These are phyloP conservation scores for Fremontodendron californicum DNA, from an alignment of 345 rosid species.

Conservation along the genomic window DNA sequence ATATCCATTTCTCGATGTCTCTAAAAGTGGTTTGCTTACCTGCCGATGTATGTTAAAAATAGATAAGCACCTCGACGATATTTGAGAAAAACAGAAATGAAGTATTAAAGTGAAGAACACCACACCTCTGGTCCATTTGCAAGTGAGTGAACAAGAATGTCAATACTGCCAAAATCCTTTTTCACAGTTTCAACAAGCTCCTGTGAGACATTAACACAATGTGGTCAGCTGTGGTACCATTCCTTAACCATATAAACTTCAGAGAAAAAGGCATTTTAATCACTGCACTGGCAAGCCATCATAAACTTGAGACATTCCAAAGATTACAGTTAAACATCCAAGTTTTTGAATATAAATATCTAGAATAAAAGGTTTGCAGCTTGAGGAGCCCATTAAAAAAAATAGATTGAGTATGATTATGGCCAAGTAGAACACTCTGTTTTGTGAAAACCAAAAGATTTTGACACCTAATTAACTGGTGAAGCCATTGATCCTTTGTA, in stretches of 20 bases:
- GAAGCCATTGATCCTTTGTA: background rate
- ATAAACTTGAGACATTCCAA: background rate
- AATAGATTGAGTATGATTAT: background rate
- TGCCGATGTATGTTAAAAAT: constrained; percentile 17
- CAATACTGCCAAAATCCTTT: constrained; percentile 65
- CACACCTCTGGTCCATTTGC: constrained; percentile 71
- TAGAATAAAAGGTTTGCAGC: background rate
- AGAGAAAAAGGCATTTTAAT: background rate
- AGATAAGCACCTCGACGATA: constrained; percentile 1
- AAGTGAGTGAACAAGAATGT: constrained; percentile 66
- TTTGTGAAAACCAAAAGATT: background rate
- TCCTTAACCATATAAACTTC: background rate
- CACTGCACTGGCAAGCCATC: background rate
- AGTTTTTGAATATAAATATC: background rate
- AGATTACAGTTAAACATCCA: background rate
- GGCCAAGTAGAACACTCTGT: background rate
- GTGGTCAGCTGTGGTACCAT: background rate
- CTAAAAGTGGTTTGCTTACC: constrained; percentile 90
- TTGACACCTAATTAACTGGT: background rate
- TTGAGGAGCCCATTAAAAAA: background rate
- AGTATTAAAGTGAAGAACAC: background rate
- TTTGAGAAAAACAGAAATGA: background rate
- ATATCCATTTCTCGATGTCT: constrained; percentile 91
- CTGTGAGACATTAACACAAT: constrained; percentile 24
- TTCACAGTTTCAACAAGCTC: constrained; percentile 56